Percentiles rank a stretch among this genome's conserved stretches.
phyloP scores from a whole-genome alignment of 1,139 yeast species.

The Hansenula lynferdii region DNA sequence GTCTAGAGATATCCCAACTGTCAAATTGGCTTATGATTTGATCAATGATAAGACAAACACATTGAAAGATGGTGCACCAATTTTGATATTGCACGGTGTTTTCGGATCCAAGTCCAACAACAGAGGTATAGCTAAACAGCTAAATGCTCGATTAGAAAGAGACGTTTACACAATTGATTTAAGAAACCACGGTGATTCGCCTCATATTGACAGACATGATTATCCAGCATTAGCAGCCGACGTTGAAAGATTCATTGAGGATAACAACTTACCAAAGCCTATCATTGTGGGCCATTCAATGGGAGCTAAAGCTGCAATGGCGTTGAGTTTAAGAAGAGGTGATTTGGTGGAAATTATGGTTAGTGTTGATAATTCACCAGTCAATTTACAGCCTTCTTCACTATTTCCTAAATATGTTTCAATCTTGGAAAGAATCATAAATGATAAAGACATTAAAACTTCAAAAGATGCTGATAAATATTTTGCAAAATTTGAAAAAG shows the following conservation, averaged over 20 bases:
- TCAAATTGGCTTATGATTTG: slow-evolving; percentile 40
- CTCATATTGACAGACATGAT: slow-evolving; percentile 64
- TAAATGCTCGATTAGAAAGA: slow-evolving; percentile 32
- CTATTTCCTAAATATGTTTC: slow-evolving; percentile 65
- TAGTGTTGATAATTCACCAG: slow-evolving; percentile 89
- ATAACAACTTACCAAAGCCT: slow-evolving; percentile 42
- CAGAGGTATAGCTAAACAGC: slow-evolving; percentile 59
- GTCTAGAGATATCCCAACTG: slow-evolving; percentile 33
- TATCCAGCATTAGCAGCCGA: slow-evolving; percentile 84
- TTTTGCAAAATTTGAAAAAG: slow-evolving; percentile 58
- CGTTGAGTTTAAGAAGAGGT: slow-evolving; percentile 68
- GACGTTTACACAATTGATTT: slow-evolving; percentile 72
- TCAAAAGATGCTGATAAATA: slow-evolving; percentile 67
- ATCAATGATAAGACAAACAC: slow-evolving; percentile 24
- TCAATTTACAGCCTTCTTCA: slow-evolving; percentile 53
- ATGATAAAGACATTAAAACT: slow-evolving; percentile 38
- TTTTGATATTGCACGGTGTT: slow-evolving; percentile 80
- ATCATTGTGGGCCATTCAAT: slow-evolving; percentile 88
- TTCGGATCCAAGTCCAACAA: slow-evolving; percentile 83
- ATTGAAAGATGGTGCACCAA: slow-evolving; percentile 37
- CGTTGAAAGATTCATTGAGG: slow-evolving; percentile 62
- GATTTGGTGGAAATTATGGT: slow-evolving; percentile 59
- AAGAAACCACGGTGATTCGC: slow-evolving; percentile 91
- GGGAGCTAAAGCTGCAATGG: slow-evolving; percentile 98
- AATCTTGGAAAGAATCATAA: slow-evolving; percentile 51